Base-by-base conservation (phyloP, 2,329 filamentous ascomycete genomes). In the Fusarium setosum region DNA sequence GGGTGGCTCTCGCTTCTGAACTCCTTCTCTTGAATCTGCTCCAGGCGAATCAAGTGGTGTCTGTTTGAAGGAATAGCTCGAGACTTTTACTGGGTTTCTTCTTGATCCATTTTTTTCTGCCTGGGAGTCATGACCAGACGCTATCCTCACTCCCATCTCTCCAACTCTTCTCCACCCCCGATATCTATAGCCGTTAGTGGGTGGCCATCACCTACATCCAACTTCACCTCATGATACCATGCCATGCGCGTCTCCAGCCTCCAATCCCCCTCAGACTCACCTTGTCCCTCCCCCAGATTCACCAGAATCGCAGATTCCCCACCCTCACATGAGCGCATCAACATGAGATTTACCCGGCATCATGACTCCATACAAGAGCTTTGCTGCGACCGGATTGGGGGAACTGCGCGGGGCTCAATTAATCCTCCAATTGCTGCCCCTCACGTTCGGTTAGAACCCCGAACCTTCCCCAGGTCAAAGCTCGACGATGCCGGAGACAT, bases 381-480 rank as follows among this genome's bases (percentile, higher is more conserved):
- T 56, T n/a, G n/a, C 40, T 34, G 45, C 48, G 55, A 45, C 29
- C 48, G 63, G 32, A 65, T 72, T 72, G 70, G 70, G 68, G 70
- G 70, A 60, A 61, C 42, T 56, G 40, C 23, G 48, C 58, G 57
- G 62, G 44, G 42, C 52, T 61, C 51, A 24, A 55, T 54, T 65
- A 69, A 70, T 68, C 73, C 73, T 73, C 73, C 73, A 75, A 75
- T 75, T 61, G 58, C 44, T 56, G 58, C 59, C 69, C 67, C 53
- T 66, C 32, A 54, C 49, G n/a, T 41, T 61, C 70, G 70, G 68
- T 26, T 34, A 67, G 70, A 70, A 72, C 62, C 55, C 70, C 70
- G 70, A 70, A 24, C 15, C 10, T 17, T n/a, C 41, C 24, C 42
- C 49, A 58, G 61, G 62, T 54, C 61, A 51, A 41, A 58, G 44